Base-by-base conservation (phyloP, 148 eudicot species). In the Selenicereus undatus region DNA sequence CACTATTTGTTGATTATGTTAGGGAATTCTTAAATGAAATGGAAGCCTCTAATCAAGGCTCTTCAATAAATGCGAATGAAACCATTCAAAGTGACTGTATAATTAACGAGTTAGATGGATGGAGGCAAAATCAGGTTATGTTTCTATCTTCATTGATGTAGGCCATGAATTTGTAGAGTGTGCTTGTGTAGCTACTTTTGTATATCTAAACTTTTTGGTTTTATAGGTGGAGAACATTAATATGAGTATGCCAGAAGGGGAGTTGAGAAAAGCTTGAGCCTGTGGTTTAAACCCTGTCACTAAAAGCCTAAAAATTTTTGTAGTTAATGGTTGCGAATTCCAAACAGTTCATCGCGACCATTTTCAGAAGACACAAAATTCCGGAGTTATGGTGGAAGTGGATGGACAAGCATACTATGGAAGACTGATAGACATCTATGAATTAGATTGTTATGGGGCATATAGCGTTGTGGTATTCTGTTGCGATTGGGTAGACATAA, bases 361-460 rank as follows among this genome's bases (percentile, higher is more conserved):
- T 11, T 30, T 43, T 50, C 54, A 18, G 36, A 81, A 77, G 51
- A 78, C 78, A 24, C 83, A 79, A 48, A 79, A 75, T 69, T 64
- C 62, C 4, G 70, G 82, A 81, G 58, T 81, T 65, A 69, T 77
- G 58, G 83, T 68, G 30, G 71, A 70, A 76, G 80, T 35, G 7
- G 68, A 74, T 80, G 74, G 76, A 8, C 3, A 52, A 22, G 20
- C 8, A 12, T 82, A 78, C 29, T 82, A 54, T 78, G 78, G 78
- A 32, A 75, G 30, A 27, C 17, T 77, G 20, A n/a, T n/a, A n/a
- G n/a, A n/a, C n/a, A n/a, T n/a, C n/a, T n/a, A n/a, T n/a, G n/a
- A n/a, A n/a, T n/a, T n/a, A n/a, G n/a, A n/a, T n/a, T n/a, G n/a
- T n/a, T n/a, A n/a, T n/a, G n/a, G n/a, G n/a, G n/a, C n/a, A n/a